Evolutionary conservation across 2,329 filamentous ascomycete species (phyloP).

Genomic region (Penicillium decumbens): DNA sequence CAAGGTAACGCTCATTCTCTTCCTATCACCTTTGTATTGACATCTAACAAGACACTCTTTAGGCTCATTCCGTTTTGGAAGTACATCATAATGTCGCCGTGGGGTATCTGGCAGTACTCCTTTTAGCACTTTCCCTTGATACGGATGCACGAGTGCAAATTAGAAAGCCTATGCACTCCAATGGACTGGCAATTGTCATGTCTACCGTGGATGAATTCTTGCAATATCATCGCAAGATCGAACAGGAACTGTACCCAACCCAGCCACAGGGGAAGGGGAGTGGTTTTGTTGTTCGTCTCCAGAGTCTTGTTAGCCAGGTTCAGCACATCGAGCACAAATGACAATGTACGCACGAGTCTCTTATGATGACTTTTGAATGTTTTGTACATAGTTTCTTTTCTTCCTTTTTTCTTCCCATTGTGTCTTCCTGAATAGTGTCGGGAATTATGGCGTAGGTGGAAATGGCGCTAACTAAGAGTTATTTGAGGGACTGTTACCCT

Average conservation of each 20-base stretch:
- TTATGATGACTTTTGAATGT: neutral
- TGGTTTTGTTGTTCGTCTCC: constrained; percentile 52
- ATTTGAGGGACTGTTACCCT: neutral
- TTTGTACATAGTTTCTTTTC: neutral
- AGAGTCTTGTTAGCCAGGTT: constrained; percentile 50
- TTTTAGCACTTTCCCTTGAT: constrained; percentile 73
- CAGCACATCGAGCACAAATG: constrained; percentile 19
- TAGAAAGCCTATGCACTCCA: constrained; percentile 41
- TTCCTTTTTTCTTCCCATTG: neutral
- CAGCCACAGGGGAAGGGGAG: constrained; percentile 48
- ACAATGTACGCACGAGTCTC: neutral
- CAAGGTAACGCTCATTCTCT: constrained; percentile 54
- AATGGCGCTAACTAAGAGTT: neutral
- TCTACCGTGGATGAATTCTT: constrained; percentile 60
- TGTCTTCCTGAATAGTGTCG: neutral
- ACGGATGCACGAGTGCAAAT: constrained; percentile 43
- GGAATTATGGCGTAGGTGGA: neutral
- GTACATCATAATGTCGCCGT: constrained; percentile 75
- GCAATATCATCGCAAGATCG: constrained; percentile 56
- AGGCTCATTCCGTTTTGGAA: constrained; percentile 59
- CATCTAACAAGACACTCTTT: constrained; percentile 12
- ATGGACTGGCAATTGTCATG: constrained; percentile 49
- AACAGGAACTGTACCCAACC: constrained; percentile 41
- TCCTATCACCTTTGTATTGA: neutral
- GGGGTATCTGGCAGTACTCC: constrained; percentile 77